These are phyloP conservation scores for Russula griseocarnosa DNA, from an alignment of 768 basidiomycete species.

Conservation along the genomic window DNA sequence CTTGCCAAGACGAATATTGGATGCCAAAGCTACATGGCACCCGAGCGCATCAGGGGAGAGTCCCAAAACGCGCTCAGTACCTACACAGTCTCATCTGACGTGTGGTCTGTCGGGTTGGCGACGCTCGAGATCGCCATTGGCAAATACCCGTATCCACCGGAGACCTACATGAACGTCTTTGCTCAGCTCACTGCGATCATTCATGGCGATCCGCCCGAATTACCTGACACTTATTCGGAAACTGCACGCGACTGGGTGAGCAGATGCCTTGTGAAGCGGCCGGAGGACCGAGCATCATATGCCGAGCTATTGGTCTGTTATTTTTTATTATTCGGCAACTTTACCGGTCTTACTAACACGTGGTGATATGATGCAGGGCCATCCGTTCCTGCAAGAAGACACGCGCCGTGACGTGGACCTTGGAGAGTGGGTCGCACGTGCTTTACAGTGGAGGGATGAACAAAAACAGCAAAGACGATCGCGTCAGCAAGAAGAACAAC, in stretches of 20 bases:
- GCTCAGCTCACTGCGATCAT: slow-evolving; percentile 97
- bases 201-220: slow-evolving; percentile 83
- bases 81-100: slow-evolving; percentile 95
- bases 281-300: slow-evolving; percentile 77
- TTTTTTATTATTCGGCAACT: background rate
- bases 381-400: slow-evolving; percentile 73
- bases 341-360: background rate
- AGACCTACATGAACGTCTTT: slow-evolving; percentile 96
- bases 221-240: slow-evolving; percentile 68
- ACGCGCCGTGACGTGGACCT: slow-evolving; percentile 68
- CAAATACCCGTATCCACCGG: slow-evolving; percentile 93
- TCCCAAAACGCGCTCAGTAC: slow-evolving; percentile 80
- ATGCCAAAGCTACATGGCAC: slow-evolving; percentile 98
- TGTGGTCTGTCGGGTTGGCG: slow-evolving; percentile 94
- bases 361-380: slow-evolving; percentile 44
- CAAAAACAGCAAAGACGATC: slow-evolving; percentile 14
- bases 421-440: slow-evolving; percentile 71
- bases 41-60: slow-evolving; percentile 95
- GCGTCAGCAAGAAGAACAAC: slow-evolving; percentile 18
- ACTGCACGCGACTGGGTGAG: slow-evolving; percentile 80
- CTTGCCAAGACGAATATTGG: slow-evolving; percentile 98
- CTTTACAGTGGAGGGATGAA: slow-evolving; percentile 36
- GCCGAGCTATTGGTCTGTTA: slow-evolving; percentile 61
- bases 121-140: slow-evolving; percentile 91
- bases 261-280: slow-evolving; percentile 76